Evolutionary conservation across 345 rosid species (phyloP), one percentile per base, ranked within the genome.

Genomic region (Ailanthus altissimus): DNA sequence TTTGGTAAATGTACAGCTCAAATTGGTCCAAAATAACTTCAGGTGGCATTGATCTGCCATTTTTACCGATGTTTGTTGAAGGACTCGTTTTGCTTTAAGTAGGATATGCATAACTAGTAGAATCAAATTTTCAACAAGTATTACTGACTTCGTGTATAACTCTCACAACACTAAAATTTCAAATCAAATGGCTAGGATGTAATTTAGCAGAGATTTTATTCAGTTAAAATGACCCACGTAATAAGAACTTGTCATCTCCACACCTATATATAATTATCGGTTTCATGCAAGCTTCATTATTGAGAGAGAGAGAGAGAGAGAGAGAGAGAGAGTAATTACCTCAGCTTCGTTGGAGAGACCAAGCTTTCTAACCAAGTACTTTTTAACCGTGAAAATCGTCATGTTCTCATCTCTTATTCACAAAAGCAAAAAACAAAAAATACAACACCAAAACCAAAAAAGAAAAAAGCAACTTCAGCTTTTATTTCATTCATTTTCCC

Each of bases 321-420:
- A n/a, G 36, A 36, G 10, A 42, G 25, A 20, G 18, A 8, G 28
- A 61, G 25, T 57, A 53, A 56, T 79, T 76, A 84, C 86, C 86
- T 84, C 84, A 69, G 76, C 83, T 81, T 81, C 82, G 77, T 81
- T 78, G 81, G 86, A 63, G 83, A 84, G 83, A 76, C 84, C 84
- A 25, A 84, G 86, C 79, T 84, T 84, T 81, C 7, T 58, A 70
- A 79, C 82, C 83, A 84, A 79, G 77, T 84, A 84, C 83, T 78
- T 84, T 65, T 81, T 81, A 68, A 84, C 84, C 76, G 54, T 76
- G 74, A 74, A 79, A 67, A 84, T 57, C 46, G 79, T 84, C 86
- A 81, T 75, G 83, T 71, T 79, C 79, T 84, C 86, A 63, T 81
- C 84, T 75, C 86, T 84, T 16, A 32, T 13, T 46, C 9, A 43